Conservation (phyloP, 148 eudicot genomes). For the Silene conica region DNA sequence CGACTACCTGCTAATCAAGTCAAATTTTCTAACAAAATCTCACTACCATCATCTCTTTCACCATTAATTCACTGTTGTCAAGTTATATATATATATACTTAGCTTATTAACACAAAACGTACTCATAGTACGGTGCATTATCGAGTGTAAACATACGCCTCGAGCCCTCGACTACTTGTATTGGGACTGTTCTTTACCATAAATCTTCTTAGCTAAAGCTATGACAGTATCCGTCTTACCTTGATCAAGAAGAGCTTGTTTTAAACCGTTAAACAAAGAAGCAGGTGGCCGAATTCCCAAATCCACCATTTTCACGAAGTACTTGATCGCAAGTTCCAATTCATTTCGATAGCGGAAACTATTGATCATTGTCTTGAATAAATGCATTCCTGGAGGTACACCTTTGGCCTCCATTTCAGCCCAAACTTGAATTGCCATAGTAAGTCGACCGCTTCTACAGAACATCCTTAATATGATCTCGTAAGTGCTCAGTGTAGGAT, state of each 20-base stretch:
- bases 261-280: conserved; percentile 54
- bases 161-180: conserved; percentile 29
- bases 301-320: conserved; percentile 66
- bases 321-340: conserved; percentile 62
- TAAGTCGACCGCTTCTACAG: conserved; percentile 44
- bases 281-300: conserved; percentile 84
- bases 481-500: conserved; percentile 56
- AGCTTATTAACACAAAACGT: too few relatives aligned
- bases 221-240: conserved; percentile 58
- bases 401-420: conserved; percentile 71
- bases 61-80: too few relatives aligned
- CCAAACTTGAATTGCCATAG: conserved; percentile 67
- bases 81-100: too few relatives aligned
- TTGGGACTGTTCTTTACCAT: conserved; percentile 39
- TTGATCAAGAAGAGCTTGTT: conserved; percentile 50
- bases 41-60: too few relatives aligned
- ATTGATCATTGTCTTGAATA: conserved; percentile 61
- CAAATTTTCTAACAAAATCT: too few relatives aligned
- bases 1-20: too few relatives aligned
- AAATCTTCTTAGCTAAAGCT: conserved; percentile 45
- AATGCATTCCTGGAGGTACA: conserved; percentile 73
- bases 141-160: too few relatives aligned
- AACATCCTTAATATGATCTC: conserved; percentile 85
- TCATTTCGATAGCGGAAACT: conserved; percentile 53
- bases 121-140: too few relatives aligned